Evolutionary conservation across 2,329 filamentous ascomycete species (phyloP).

Genomic region (Penicillium thymicola): DNA sequence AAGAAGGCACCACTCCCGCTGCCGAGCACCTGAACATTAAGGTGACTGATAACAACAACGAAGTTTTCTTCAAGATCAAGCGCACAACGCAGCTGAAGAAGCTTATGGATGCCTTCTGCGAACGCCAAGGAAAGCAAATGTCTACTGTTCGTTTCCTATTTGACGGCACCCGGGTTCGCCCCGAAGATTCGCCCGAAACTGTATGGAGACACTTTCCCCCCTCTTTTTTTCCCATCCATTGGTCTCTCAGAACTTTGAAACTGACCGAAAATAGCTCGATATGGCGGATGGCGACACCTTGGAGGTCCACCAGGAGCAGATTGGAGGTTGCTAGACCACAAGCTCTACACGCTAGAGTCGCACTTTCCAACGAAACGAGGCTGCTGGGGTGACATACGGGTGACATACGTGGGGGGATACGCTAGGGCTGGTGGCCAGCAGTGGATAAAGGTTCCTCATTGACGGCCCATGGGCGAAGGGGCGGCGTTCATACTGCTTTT

Average conservation of each 20-base stretch:
- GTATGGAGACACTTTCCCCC: slow-evolving; percentile 59
- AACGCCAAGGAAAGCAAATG: slow-evolving; percentile 84
- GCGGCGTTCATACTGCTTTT: slow-evolving; percentile 14
- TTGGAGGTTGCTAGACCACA: slow-evolving; percentile 60
- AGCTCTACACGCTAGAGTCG: background rate
- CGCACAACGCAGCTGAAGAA: slow-evolving; percentile 92
- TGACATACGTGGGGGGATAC: background rate
- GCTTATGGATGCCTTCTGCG: slow-evolving; percentile 97
- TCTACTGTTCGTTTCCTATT: slow-evolving; percentile 90
- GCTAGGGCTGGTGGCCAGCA: background rate
- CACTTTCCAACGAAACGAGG: background rate
- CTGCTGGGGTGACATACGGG: background rate
- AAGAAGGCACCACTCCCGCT: slow-evolving; percentile 34
- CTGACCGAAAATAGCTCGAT: slow-evolving; percentile 64
- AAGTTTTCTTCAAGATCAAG: slow-evolving; percentile 99
- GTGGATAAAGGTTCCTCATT: background rate
- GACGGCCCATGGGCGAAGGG: slow-evolving; percentile 4
- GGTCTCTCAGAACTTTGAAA: slow-evolving; percentile 14
- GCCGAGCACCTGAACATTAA: slow-evolving; percentile 97
- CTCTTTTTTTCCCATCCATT: background rate
- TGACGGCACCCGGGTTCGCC: slow-evolving; percentile 88
- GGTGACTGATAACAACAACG: slow-evolving; percentile 98
- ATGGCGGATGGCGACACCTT: slow-evolving; percentile 96
- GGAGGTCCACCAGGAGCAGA: slow-evolving; percentile 97
- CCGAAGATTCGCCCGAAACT: slow-evolving; percentile 82